Evolutionary conservation across 495 filamentous ascomycete genomes (phyloP).

Genomic region (Sporormia fimetaria): DNA sequence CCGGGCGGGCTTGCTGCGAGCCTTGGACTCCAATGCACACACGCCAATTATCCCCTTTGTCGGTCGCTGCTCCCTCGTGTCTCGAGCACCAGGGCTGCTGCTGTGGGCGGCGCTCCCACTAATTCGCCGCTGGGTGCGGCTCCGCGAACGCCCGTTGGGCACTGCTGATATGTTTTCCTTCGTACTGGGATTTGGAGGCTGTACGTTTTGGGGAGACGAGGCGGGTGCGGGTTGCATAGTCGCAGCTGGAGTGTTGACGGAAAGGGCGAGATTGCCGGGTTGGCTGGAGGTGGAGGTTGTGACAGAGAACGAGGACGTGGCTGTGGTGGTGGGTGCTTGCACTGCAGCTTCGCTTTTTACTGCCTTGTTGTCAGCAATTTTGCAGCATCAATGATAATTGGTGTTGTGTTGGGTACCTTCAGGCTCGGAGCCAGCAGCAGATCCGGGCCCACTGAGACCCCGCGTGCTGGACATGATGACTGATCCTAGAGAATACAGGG

Average conservation of each 20-base stretch:
- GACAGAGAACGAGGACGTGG: slow-evolving; percentile 43
- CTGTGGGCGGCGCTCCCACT: slow-evolving; percentile 67
- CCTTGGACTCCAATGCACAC: slow-evolving; percentile 91
- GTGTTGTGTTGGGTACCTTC: slow-evolving; percentile 19
- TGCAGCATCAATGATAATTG: not conserved
- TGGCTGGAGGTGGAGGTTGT: slow-evolving; percentile 43
- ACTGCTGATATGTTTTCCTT: too few species aligned
- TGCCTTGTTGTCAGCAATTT: slow-evolving; percentile 3
- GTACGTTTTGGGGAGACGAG: slow-evolving; percentile 8
- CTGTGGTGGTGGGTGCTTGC: slow-evolving; percentile 36
- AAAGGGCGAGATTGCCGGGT: slow-evolving; percentile 28
- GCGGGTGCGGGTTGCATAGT: slow-evolving; percentile 32
- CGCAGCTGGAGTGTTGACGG: slow-evolving; percentile 31
- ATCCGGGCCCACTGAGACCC: slow-evolving; percentile 34
- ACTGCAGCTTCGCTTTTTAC: slow-evolving; percentile 15
- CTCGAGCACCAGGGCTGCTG: slow-evolving; percentile 51
- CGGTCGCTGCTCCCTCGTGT: slow-evolving; percentile 36
- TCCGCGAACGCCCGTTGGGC: slow-evolving; percentile 43
- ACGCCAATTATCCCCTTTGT: slow-evolving; percentile 66
- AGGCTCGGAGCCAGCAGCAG: slow-evolving; percentile 33
- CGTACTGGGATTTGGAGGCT: slow-evolving; percentile 2
- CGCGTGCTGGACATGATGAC: slow-evolving; percentile 33
- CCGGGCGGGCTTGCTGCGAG: slow-evolving; percentile 85
- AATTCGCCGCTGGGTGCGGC: slow-evolving; percentile 58
- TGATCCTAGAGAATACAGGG: slow-evolving; percentile 52